Evolutionary conservation across 2,329 filamentous ascomycete species (phyloP).

Genomic region (Sclerotinia trifoliorum): DNA sequence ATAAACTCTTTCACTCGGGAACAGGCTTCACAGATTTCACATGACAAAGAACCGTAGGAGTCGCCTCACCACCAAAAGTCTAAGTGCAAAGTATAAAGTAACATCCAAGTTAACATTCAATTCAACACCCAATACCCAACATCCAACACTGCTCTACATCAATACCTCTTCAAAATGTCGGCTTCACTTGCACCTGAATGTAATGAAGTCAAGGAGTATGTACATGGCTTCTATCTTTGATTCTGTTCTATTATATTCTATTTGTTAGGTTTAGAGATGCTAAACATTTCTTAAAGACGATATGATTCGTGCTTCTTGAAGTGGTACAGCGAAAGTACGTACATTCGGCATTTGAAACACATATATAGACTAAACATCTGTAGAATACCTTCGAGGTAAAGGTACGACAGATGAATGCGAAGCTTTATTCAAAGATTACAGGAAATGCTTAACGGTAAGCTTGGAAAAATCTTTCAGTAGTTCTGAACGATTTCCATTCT

Average conservation of each 20-base stretch:
- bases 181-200: constrained; percentile 93
- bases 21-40: constrained; percentile 2
- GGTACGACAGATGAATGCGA: constrained; percentile 83
- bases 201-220: constrained; percentile 92
- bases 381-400: constrained; percentile 86
- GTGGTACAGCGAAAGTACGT: constrained; percentile 97
- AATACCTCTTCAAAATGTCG: constrained; percentile 63
- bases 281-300: constrained; percentile 53
- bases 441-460: constrained; percentile 74
- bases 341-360: constrained; percentile 25
- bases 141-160: not conserved
- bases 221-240: constrained; percentile 23
- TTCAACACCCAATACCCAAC: not conserved
- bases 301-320: constrained; percentile 98
- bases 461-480: constrained; percentile 8
- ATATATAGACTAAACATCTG: constrained; percentile 23
- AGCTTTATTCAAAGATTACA: constrained; percentile 82
- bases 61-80: not conserved
- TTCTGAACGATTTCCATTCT: constrained; percentile 4
- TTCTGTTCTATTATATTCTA: not conserved
- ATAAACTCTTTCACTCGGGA: not conserved
- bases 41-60: constrained; percentile 1
- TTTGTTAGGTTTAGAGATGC: not conserved
- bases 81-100: not conserved
- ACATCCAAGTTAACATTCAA: not conserved